phyloP scores from a whole-genome alignment of 345 rosid species.

The Rhodamnia rubescens region DNA sequence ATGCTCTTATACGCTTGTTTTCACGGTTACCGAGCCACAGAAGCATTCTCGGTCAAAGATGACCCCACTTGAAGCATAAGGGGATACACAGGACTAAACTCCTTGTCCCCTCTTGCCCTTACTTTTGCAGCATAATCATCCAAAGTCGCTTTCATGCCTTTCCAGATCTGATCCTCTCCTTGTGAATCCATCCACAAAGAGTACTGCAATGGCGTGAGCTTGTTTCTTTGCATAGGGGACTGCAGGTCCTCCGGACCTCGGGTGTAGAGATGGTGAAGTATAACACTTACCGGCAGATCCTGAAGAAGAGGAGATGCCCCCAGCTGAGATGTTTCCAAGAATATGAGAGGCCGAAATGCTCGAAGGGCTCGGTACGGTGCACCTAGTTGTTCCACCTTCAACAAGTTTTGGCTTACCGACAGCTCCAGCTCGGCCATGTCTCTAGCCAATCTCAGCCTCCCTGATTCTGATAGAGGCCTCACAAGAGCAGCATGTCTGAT shows the following conservation, averaged over 20 bases:
- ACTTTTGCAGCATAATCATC: constrained; percentile 85
- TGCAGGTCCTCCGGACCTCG: constrained; percentile 88
- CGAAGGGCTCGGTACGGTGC: constrained; percentile 92
- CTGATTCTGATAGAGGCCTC: constrained; percentile 96
- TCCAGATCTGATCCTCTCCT: constrained; percentile 98
- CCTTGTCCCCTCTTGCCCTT: constrained; percentile 90
- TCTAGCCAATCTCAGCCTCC: constrained; percentile 90
- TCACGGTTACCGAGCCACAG: constrained; percentile 4
- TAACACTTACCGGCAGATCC: constrained; percentile 78
- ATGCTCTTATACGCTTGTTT: background rate
- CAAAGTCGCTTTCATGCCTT: constrained; percentile 85
- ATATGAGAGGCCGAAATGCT: constrained; percentile 85
- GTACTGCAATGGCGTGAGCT: constrained; percentile 67
- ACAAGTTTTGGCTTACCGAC: constrained; percentile 85
- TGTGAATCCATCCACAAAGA: constrained; percentile 95
- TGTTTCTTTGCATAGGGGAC: constrained; percentile 86
- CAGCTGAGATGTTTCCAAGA: constrained; percentile 85
- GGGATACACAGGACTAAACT: constrained; percentile 91
- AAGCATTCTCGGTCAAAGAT: constrained; percentile 35
- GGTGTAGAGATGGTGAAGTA: constrained; percentile 86
- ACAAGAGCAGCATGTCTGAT: constrained; percentile 88
- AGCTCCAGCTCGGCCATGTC: constrained; percentile 99
- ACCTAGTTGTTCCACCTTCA: constrained; percentile 96
- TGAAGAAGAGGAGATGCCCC: constrained; percentile 78
- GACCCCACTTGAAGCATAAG: constrained; percentile 87